Conservation (phyloP, 2,329 filamentous ascomycete genomes). For the Madurella fahalii region DNA sequence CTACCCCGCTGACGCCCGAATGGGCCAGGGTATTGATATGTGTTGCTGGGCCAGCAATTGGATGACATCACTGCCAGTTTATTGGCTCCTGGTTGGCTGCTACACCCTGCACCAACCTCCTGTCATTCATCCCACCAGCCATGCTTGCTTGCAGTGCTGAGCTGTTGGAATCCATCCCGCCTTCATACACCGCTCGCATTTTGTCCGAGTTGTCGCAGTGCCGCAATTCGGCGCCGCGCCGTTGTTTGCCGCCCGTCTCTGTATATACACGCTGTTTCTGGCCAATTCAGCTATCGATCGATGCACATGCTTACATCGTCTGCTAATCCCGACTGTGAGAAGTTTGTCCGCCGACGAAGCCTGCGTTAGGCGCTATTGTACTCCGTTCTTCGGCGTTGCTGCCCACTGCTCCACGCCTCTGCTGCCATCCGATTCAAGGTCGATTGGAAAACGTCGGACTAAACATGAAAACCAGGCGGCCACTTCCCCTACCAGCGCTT, state of each 20-base stretch:
- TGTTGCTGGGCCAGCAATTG: conserved; percentile 24
- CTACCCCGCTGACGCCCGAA: conserved; percentile 15
- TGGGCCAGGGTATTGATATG: neutral
- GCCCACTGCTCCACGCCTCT: neutral
- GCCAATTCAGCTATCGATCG: neutral
- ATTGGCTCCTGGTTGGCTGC: conserved; percentile 18
- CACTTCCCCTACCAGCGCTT: neutral
- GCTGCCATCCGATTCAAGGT: neutral
- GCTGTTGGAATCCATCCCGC: neutral
- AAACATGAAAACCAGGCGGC: conserved; percentile 12
- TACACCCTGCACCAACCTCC: neutral
- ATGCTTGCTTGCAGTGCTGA: neutral
- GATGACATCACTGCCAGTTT: conserved; percentile 23
- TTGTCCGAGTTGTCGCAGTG: neutral
- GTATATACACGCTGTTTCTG: conserved; percentile 5
- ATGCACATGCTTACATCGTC: neutral
- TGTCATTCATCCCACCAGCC: neutral
- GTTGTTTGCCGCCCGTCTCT: neutral
- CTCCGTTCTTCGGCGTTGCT: neutral
- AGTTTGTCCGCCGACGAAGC: neutral
- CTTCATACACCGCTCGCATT: neutral
- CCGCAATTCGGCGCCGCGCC: neutral
- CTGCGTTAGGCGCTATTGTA: too few relatives aligned
- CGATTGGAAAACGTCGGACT: too few relatives aligned
- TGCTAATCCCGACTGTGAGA: neutral